These are phyloP conservation scores for Tetrapisispora taiwanensis DNA, from an alignment of 805 yeast species.

Conservation along the genomic window DNA sequence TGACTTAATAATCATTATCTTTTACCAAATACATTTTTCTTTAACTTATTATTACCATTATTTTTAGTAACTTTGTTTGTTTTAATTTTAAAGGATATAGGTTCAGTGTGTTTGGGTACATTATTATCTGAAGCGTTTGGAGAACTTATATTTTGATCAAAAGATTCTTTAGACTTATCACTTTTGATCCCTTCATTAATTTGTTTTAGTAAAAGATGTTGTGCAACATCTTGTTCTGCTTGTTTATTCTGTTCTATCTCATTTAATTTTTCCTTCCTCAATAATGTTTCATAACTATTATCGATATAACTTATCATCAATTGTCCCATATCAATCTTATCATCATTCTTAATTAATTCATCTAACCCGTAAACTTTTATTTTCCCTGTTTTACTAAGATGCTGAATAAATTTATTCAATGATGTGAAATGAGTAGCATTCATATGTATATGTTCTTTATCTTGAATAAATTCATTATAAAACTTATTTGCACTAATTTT, in stretches of 20 bases:
- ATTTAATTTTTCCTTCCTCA: constrained; percentile 31
- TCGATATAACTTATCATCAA: constrained; percentile 45
- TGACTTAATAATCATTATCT: background rate
- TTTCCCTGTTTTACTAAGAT: constrained; percentile 46
- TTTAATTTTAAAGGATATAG: background rate
- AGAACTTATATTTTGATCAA: background rate
- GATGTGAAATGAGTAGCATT: constrained; percentile 77
- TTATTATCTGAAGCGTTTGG: too few relatives aligned
- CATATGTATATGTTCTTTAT: constrained; percentile 80
- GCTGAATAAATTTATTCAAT: constrained; percentile 55
- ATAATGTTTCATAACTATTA: constrained; percentile 39
- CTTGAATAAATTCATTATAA: constrained; percentile 80
- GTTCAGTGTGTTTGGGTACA: too few relatives aligned
- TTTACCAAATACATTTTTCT: constrained; percentile 2
- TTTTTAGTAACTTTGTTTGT: background rate
- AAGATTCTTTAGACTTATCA: background rate
- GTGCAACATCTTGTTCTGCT: constrained; percentile 39
- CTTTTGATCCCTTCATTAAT: constrained; percentile 29
- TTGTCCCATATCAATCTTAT: constrained; percentile 28
- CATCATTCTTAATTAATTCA: constrained; percentile 28
- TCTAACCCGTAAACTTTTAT: constrained; percentile 40
- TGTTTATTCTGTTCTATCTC: constrained; percentile 30
- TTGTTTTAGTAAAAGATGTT: constrained; percentile 41
- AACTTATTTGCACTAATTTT: constrained; percentile 69
- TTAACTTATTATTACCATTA: background rate